Evolutionary conservation across 1,284 basidiomycete genomes (phyloP).

Genomic region (Tilletia setariae): DNA sequence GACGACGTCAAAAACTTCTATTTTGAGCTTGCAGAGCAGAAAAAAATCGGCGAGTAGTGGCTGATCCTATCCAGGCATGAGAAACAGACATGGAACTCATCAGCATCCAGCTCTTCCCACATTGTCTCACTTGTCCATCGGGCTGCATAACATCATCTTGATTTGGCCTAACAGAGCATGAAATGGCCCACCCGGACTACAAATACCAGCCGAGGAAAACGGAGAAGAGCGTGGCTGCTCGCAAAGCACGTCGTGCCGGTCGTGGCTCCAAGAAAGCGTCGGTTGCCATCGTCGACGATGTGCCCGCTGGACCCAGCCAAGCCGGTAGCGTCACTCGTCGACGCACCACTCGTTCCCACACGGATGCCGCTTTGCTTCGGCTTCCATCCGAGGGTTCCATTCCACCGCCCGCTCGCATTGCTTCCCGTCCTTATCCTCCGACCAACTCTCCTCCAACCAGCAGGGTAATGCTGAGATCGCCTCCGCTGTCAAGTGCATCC

Average conservation of each 20-base stretch:
- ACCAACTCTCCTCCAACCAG: neutral
- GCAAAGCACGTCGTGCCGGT: neutral
- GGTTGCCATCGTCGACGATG: neutral
- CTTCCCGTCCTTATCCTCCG: neutral
- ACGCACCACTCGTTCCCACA: neutral
- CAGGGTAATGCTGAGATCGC: neutral
- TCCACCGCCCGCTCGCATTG: neutral
- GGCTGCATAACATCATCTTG: too few relatives aligned
- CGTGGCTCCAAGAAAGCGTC: neutral
- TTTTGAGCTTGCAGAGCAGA: neutral
- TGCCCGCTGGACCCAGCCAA: neutral
- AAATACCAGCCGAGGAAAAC: constrained; percentile 7
- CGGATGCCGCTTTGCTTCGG: neutral
- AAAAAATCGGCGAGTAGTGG: neutral
- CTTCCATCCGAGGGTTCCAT: neutral
- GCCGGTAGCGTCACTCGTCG: neutral
- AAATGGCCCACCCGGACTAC: neutral
- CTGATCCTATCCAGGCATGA: too few relatives aligned
- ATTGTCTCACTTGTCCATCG: too few relatives aligned
- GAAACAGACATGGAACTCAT: neutral
- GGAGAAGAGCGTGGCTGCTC: constrained; percentile 11
- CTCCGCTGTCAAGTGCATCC: neutral
- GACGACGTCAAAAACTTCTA: neutral
- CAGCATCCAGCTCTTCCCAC: neutral
- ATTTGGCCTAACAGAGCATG: neutral